Base-by-base conservation (phyloP, 176 grass and related monocot species). In the Phyllostachys edulis region DNA sequence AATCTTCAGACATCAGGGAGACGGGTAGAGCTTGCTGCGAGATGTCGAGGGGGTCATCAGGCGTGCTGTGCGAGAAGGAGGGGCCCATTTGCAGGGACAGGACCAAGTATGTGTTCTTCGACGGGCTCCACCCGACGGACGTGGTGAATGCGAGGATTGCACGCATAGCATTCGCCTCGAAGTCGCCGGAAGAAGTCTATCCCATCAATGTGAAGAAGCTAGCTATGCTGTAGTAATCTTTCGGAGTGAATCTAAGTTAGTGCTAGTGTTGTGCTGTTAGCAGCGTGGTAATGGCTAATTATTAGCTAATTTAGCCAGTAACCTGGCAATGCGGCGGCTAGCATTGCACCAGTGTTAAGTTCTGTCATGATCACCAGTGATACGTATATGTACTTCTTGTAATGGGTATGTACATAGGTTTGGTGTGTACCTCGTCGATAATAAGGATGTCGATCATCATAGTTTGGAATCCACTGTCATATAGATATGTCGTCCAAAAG, bases 71-170 rank as follows among this genome's bases (percentile, higher is more conserved):
- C 27, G 9, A 71, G 38, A 89, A 83, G 63, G 76, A 7, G 2
- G 89, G 92, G 65, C 75, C 63, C 47, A 75, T 85, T 1, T 94
- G 92, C 89, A 63, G 66, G 3, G 79, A 89, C 80, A 80, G 92
- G 46, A 76, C 49, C 17, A 60, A 85, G 46, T 88, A 91, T 18
- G 84, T 91, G 1, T 94, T 94, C 86, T 94, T 94, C 56, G 89
- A 94, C 76, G 92, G 92, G 14, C 92, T 91, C 26, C 92, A 94
- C 79, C 92, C 92, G 5, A 94, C 89, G 9, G 92, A 94, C 42
- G 76, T 77, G 5, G 89, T 94, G 52, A 94, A 94, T 23, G 84
- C 29, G 24, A 77, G 65, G 92, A 84, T 94, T 50, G 79, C 86
- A 14, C 83, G 56, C 36, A 81, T 78, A 50, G 92, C 71, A 5